These are phyloP conservation scores for Tilletiaria anomala DNA, from an alignment of 1,284 basidiomycete genomes.

Conservation along the genomic window DNA sequence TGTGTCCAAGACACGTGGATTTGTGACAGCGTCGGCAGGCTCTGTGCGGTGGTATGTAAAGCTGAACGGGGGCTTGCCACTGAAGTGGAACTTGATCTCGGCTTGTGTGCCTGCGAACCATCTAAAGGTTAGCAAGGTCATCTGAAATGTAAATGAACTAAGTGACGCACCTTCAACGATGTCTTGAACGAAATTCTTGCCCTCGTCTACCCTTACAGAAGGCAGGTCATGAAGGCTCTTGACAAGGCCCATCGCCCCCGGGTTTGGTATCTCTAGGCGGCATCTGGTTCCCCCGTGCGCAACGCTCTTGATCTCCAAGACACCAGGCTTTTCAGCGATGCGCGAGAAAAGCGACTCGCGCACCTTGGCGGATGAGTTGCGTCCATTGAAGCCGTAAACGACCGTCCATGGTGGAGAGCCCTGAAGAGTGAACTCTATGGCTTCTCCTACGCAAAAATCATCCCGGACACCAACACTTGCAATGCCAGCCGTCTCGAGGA, in stretches of 20 bases:
- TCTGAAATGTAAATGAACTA: too few species aligned
- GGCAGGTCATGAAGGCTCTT: constrained; percentile 71
- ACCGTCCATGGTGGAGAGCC: constrained; percentile 92
- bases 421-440: constrained; percentile 81
- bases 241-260: constrained; percentile 45
- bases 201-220: constrained; percentile 69
- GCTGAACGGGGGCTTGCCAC: constrained; percentile 83
- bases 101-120: constrained; percentile 50
- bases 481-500: constrained; percentile 86
- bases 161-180: constrained; percentile 82
- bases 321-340: constrained; percentile 62
- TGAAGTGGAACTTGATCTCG: constrained; percentile 74
- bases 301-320: constrained; percentile 66
- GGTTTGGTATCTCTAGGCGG: constrained; percentile 50
- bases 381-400: constrained; percentile 70
- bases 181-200: constrained; percentile 63
- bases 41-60: constrained; percentile 48
- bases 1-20: constrained; percentile 25
- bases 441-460: constrained; percentile 82
- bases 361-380: constrained; percentile 58
- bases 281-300: constrained; percentile 52
- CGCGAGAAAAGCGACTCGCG: constrained; percentile 68
- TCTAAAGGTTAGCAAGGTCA: too few species aligned
- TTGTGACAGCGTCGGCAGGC: constrained; percentile 29
- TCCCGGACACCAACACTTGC: constrained; percentile 61